phyloP scores from a whole-genome alignment of 768 basidiomycete species.

The Lyophyllum decastes region DNA sequence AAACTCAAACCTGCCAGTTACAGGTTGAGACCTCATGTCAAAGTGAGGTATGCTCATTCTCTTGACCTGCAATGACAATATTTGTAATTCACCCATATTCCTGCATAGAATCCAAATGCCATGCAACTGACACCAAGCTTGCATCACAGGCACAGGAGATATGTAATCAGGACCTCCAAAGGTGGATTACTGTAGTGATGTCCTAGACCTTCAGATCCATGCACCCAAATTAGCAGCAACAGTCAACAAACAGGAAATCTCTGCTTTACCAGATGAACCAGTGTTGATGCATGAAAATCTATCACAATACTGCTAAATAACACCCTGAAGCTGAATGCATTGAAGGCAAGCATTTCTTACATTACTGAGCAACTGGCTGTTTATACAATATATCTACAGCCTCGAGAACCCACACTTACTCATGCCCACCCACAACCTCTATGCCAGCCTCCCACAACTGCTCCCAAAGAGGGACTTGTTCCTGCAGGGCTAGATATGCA shows the following conservation, averaged over 20 bases:
- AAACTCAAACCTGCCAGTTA: background rate
- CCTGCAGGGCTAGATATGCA: background rate
- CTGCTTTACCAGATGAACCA: background rate
- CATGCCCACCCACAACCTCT: background rate
- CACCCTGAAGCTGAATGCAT: background rate
- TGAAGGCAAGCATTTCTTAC: background rate
- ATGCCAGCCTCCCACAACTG: background rate
- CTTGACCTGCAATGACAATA: background rate
- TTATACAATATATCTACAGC: background rate
- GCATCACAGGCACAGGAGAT: background rate
- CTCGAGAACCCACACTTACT: background rate
- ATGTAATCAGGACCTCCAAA: background rate
- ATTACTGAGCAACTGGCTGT: background rate
- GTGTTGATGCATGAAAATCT: constrained; percentile 3
- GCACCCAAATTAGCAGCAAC: background rate
- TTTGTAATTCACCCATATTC: background rate
- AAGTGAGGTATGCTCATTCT: background rate
- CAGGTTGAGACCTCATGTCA: too few relatives aligned
- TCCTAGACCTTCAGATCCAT: background rate
- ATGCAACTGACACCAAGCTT: background rate
- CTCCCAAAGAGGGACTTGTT: background rate
- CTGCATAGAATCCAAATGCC: background rate
- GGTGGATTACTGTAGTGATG: background rate
- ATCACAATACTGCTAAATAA: background rate
- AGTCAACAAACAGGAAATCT: background rate